Conservation (phyloP, 495 filamentous ascomycete genomes). For the Penicillium ucsense region DNA sequence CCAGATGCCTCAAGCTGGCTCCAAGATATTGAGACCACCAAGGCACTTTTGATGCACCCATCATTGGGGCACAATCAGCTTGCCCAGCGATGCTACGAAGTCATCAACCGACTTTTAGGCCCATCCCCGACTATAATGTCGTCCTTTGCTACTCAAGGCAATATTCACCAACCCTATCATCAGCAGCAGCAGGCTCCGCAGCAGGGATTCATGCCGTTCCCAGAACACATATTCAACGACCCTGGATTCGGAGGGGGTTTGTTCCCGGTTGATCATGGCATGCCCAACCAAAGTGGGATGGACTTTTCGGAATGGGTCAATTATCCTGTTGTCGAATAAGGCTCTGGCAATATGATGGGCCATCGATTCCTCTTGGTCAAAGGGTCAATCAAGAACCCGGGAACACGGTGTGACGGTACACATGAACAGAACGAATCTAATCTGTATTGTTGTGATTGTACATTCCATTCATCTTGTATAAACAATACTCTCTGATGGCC, state of each 20-base stretch:
- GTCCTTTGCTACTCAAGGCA: background rate
- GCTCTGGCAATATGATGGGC: too few relatives aligned
- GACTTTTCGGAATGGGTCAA: conserved; percentile 41
- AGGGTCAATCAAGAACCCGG: too few relatives aligned
- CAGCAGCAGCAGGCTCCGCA: conserved; percentile 6
- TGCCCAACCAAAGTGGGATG: conserved; percentile 24
- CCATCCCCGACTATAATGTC: conserved; percentile 16
- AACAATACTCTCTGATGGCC: background rate
- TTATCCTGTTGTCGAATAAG: conserved; percentile 17
- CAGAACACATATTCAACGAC: conserved; percentile 31
- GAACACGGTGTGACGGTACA: too few relatives aligned
- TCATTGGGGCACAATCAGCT: conserved; percentile 35
- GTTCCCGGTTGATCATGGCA: conserved; percentile 31
- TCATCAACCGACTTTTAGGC: conserved; percentile 34
- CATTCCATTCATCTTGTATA: background rate
- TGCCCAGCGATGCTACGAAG: conserved; percentile 33
- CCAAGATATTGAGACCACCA: conserved; percentile 38
- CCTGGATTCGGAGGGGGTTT: conserved; percentile 26
- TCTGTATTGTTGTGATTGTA: background rate
- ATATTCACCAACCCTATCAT: conserved; percentile 1
- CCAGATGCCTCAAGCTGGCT: conserved; percentile 35
- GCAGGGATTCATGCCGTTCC: conserved; percentile 31
- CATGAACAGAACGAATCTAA: too few relatives aligned
- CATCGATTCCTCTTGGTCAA: too few relatives aligned
- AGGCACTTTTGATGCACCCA: conserved; percentile 32